Percentiles rank a stretch among this genome's conserved stretches.
Conservation (phyloP, 2,329 filamentous ascomycete genomes). For the Ceratocystis albifundus region DNA sequence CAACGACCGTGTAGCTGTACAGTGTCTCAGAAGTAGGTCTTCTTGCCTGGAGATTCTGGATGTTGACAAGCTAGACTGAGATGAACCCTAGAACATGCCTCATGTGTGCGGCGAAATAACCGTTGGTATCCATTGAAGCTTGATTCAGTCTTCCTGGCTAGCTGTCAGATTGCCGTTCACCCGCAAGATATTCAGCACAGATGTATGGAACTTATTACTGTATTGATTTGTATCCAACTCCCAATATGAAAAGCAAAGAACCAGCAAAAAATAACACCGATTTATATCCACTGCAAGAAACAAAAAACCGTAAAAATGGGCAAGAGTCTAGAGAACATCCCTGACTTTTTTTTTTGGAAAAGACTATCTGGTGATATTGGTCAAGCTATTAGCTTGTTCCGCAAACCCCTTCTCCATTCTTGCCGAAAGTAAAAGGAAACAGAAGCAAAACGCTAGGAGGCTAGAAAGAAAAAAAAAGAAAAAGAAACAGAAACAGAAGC, state of each 20-base stretch:
- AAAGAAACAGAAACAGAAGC: background rate
- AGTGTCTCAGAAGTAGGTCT: no score
- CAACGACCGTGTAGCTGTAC: background rate
- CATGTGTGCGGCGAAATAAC: no score
- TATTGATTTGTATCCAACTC: background rate
- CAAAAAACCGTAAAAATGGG: background rate
- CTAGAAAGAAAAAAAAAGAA: background rate
- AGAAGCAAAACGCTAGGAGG: background rate
- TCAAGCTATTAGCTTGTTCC: background rate
- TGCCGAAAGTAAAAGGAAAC: background rate
- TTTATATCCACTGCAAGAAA: slow-evolving; percentile 3
- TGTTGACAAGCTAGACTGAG: no score
- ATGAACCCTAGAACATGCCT: no score
- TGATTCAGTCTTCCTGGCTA: no score
- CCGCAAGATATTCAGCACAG: no score
- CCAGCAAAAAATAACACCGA: background rate
- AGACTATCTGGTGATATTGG: background rate
- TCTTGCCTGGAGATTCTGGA: no score
- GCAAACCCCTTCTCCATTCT: background rate
- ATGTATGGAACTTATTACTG: background rate
- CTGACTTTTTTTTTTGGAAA: background rate
- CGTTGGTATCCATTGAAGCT: no score
- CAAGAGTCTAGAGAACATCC: background rate
- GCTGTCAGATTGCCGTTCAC: no score
- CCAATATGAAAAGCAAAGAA: background rate